Conservation (phyloP, 495 filamentous ascomycete genomes). For the Haplographium delicatum region DNA sequence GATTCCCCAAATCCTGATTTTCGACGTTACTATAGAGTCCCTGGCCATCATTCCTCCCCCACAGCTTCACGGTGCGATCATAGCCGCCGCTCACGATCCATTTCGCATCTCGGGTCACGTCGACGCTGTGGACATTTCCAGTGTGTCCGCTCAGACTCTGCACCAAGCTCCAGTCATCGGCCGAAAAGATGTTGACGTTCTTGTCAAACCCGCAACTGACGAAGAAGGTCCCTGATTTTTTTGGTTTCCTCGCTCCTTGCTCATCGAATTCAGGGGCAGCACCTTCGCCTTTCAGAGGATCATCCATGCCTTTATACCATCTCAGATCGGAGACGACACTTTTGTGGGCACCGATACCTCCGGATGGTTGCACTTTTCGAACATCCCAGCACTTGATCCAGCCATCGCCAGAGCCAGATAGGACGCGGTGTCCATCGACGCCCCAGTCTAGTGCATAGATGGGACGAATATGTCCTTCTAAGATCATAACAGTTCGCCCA, state of each 20-base stretch:
- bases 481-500: constrained; percentile 90
- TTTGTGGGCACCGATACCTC: constrained; percentile 84
- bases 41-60: constrained; percentile 77
- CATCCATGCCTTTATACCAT: constrained; percentile 85
- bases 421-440: constrained; percentile 78
- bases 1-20: too few relatives aligned
- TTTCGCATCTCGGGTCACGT: constrained; percentile 75
- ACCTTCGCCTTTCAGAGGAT: constrained; percentile 51
- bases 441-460: constrained; percentile 93
- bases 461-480: constrained; percentile 89
- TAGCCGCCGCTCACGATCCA: constrained; percentile 94
- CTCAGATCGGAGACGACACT: constrained; percentile 87
- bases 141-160: constrained; percentile 87
- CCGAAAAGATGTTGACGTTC: constrained; percentile 91
- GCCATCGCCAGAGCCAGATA: constrained; percentile 88
- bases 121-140: constrained; percentile 82
- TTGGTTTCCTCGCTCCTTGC: constrained; percentile 54
- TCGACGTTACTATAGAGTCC: constrained; percentile 28
- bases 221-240: constrained; percentile 79
- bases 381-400: constrained; percentile 98
- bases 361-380: constrained; percentile 74
- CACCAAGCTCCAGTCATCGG: constrained; percentile 89
- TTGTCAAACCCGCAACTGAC: constrained; percentile 90
- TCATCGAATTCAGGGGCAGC: constrained; percentile 54
- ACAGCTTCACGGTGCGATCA: constrained; percentile 93